Evolutionary conservation across 2,329 filamentous ascomycete genomes (phyloP).

Genomic region (Aureobasidium subglaciale): DNA sequence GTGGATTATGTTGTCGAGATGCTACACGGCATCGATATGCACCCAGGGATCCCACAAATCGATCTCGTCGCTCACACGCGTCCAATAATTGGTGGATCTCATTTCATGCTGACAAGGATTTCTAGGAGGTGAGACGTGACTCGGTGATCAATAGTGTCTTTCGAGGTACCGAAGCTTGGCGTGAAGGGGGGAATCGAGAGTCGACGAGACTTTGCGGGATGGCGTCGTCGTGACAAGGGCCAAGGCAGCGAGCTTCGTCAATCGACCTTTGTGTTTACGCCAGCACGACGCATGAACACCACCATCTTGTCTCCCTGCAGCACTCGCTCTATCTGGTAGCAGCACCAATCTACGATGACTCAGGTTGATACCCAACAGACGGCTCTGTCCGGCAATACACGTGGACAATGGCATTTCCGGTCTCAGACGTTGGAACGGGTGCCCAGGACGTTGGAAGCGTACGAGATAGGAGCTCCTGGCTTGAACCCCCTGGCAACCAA

Average conservation of each 20-base stretch:
- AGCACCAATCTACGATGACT: neutral
- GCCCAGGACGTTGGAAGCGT: conserved; percentile 1
- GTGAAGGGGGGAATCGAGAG: neutral
- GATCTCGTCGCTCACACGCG: neutral
- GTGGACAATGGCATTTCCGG: neutral
- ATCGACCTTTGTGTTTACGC: neutral
- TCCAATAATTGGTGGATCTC: neutral
- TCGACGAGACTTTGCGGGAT: neutral
- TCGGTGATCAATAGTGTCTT: neutral
- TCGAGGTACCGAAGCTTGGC: conserved; percentile 1
- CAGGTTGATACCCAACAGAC: neutral
- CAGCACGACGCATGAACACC: neutral
- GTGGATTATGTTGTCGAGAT: no score
- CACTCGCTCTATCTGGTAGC: neutral
- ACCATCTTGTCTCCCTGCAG: neutral
- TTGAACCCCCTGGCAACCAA: neutral
- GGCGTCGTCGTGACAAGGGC: neutral
- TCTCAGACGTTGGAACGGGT: neutral
- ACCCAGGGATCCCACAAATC: no score
- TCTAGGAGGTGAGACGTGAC: neutral
- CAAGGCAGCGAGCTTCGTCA: neutral
- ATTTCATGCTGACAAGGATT: neutral
- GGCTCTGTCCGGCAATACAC: neutral
- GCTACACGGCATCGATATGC: no score
- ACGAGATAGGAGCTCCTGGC: conserved; percentile 2